phyloP scores from a whole-genome alignment of 2,329 filamentous ascomycete species.

The Aspergillus sp. region DNA sequence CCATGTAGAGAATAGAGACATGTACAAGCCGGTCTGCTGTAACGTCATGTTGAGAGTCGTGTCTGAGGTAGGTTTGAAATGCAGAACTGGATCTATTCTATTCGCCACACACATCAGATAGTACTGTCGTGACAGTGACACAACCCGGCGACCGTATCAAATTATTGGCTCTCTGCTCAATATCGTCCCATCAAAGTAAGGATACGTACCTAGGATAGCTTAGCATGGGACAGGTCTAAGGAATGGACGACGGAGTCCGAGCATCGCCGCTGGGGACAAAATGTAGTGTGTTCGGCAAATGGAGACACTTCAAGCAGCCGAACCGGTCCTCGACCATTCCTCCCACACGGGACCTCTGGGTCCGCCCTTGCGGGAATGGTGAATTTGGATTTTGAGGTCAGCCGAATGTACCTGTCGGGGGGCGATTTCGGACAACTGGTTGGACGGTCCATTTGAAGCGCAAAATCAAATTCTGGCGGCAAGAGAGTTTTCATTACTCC shows the following conservation, averaged over 20 bases:
- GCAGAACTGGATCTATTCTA: too few relatives aligned
- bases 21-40: too few relatives aligned
- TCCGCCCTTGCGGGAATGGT: background rate
- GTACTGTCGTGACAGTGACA: too few relatives aligned
- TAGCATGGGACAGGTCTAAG: too few relatives aligned
- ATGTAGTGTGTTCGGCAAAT: slow-evolving; percentile 4
- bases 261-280: background rate
- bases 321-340: background rate
- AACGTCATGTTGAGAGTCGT: too few relatives aligned
- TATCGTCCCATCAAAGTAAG: too few relatives aligned
- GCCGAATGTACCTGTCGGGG: background rate
- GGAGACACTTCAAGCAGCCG: background rate
- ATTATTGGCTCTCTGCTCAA: too few relatives aligned
- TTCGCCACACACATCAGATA: too few relatives aligned
- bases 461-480: background rate
- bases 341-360: background rate
- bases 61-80: too few relatives aligned
- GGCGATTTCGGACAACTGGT: background rate
- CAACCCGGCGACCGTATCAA: too few relatives aligned
- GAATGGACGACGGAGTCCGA: background rate
- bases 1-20: background rate
- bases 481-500: background rate
- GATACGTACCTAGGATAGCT: too few relatives aligned
- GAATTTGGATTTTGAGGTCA: background rate
- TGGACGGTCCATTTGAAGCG: background rate